Base-by-base conservation (phyloP, 2,329 filamentous ascomycete genomes). In the Cordyceps fumosorosea region DNA sequence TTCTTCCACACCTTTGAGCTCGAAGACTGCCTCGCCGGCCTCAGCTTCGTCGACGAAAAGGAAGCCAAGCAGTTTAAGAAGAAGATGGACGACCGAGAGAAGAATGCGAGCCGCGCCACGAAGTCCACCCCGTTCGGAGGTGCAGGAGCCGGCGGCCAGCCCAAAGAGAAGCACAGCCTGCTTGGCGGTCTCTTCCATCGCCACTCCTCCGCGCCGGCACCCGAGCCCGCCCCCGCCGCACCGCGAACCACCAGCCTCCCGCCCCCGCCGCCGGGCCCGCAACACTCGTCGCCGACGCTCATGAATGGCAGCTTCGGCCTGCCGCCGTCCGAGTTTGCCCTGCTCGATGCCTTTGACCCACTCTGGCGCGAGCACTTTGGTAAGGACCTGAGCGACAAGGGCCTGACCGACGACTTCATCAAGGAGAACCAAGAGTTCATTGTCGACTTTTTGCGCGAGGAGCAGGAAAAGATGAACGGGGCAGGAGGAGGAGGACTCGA, bases 1-100 rank as follows among this genome's bases (percentile, higher is more conserved):
- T 99, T 97, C 78, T 99, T 99, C 77, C 93, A 98, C 76, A 92
- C 91, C 6, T 99, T 99, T 73, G 95, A 99, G 78, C 84, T 96
- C 62, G 93, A 98, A 76, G 87, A 96, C 66, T 98, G 92, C 70
- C 79, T 96, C 64, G 95, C 92, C 6, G 95, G 88, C 0, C 78
- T 99, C 64, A 96, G 91, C 26, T 99, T 99, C 71, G 87, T 89
- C 64, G 95, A 98, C 74, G 95, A 98, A 79, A 98, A 97, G 76
- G 95, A 99, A 78, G 95, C 95, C 40, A 96, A 91, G 77, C 90
- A 91, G 63, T 98, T 99, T 78, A 88, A 93, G 76, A 96, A 97
- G 83, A 98, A 97, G 81, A 90, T 99, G 84, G 89, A 95, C 69
- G 93, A 97, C 72, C 84, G 93, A 66, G 93, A 98, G 78, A 97